Conservation (phyloP, 2,329 filamentous ascomycete species). For the Diaporthe ilicicola region DNA sequence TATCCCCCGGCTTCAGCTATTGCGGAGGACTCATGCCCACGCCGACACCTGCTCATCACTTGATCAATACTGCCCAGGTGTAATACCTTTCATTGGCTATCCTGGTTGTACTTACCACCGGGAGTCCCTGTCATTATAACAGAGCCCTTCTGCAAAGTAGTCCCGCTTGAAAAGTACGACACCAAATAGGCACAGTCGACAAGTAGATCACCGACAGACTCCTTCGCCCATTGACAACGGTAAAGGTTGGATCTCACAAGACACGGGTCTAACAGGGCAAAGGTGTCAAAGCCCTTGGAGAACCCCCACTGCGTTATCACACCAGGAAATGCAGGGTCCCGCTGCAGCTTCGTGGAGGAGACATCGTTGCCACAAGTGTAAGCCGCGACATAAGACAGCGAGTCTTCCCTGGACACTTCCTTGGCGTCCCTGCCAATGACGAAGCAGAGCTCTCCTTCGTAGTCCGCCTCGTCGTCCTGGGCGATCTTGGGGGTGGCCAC, state of each 20-base stretch:
- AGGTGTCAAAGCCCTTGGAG: slow-evolving; percentile 65
- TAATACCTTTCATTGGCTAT: no score
- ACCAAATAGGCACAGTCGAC: slow-evolving; percentile 51
- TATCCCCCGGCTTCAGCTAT: slow-evolving; percentile 49
- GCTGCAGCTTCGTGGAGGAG: slow-evolving; percentile 60
- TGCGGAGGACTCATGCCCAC: slow-evolving; percentile 51
- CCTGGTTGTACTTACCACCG: slow-evolving; percentile 41
- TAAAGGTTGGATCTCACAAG: slow-evolving; percentile 54
- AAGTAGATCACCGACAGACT: slow-evolving; percentile 50
- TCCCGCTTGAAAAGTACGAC: slow-evolving; percentile 50
- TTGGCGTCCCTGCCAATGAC: slow-evolving; percentile 57
- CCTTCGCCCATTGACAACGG: slow-evolving; percentile 54
- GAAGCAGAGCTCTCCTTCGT: slow-evolving; percentile 56
- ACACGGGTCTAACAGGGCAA: slow-evolving; percentile 59
- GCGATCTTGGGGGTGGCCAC: slow-evolving; percentile 58
- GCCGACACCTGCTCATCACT: slow-evolving; percentile 44
- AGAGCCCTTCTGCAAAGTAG: slow-evolving; percentile 51
- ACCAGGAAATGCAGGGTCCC: slow-evolving; percentile 57
- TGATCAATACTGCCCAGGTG: slow-evolving; percentile 3
- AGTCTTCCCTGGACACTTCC: slow-evolving; percentile 50
- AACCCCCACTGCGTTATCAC: slow-evolving; percentile 65
- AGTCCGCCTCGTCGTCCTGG: slow-evolving; percentile 57
- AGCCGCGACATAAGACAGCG: slow-evolving; percentile 59
- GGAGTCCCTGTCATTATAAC: slow-evolving; percentile 58
- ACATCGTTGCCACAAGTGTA: slow-evolving; percentile 66